Evolutionary conservation across 2,329 filamentous ascomycete species (phyloP).

Genomic region (Cladophialophora bantiana): DNA sequence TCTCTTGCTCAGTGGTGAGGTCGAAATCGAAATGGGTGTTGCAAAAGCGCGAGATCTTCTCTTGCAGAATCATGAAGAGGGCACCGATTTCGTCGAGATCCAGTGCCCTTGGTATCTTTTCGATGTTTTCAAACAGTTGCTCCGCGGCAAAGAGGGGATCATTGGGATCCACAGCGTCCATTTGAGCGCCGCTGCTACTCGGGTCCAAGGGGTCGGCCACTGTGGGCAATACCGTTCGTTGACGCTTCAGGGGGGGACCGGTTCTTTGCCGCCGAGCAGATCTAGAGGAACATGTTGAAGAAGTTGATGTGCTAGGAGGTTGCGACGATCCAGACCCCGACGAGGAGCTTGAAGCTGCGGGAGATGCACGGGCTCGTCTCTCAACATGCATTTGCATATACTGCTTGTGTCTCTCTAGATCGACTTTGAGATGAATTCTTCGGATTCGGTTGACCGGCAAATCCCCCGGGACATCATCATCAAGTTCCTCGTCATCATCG

Average conservation of each 20-base stretch:
- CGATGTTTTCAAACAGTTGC: not conserved
- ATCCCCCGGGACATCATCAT: not conserved
- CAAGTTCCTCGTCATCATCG: slow-evolving; percentile 5
- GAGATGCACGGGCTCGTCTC: not conserved
- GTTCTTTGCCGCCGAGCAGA: not conserved
- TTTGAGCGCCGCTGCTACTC: not conserved
- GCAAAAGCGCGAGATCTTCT: slow-evolving; percentile 27
- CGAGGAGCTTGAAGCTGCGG: not conserved
- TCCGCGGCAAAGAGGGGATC: not conserved
- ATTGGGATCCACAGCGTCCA: not conserved
- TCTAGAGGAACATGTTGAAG: not conserved
- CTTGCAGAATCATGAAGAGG: slow-evolving; percentile 32
- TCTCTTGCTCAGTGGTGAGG: slow-evolving; percentile 23
- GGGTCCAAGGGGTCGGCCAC: not conserved
- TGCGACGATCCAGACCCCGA: not conserved
- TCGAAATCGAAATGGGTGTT: slow-evolving; percentile 31
- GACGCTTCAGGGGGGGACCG: not conserved
- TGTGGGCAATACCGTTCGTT: not conserved
- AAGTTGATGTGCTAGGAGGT: not conserved
- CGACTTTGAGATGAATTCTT: not conserved
- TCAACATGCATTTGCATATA: not conserved
- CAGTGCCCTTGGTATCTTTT: slow-evolving; percentile 16
- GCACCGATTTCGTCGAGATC: slow-evolving; percentile 30
- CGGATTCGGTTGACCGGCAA: not conserved
- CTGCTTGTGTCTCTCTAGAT: not conserved